phyloP scores from a whole-genome alignment of 2,329 filamentous ascomycete species.

The Rachicladosporium sp. region DNA sequence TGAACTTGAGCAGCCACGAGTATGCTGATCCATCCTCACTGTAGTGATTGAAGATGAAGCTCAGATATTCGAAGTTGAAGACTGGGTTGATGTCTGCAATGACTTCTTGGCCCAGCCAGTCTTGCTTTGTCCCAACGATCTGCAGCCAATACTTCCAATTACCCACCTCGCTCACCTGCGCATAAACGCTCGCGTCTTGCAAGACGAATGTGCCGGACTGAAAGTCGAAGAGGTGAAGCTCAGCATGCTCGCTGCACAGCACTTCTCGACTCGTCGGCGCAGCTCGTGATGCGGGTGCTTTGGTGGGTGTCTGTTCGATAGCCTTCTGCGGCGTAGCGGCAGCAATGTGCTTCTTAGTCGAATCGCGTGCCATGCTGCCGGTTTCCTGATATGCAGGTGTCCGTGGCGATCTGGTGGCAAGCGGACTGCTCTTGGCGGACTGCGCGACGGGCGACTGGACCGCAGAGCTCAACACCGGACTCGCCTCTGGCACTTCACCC shows the following conservation, averaged over 20 bases:
- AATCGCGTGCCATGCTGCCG: constrained; percentile 19
- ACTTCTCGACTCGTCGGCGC: constrained; percentile 60
- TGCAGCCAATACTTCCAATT: constrained; percentile 95
- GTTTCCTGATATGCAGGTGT: constrained; percentile 7
- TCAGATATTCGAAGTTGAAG: constrained; percentile 98
- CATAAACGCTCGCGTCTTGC: constrained; percentile 62
- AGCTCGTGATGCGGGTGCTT: constrained; percentile 47
- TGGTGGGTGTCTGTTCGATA: constrained; percentile 34
- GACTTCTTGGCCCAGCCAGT: constrained; percentile 79
- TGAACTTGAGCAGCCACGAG: constrained; percentile 91
- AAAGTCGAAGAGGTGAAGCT: constrained; percentile 91
- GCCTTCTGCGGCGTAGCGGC: constrained; percentile 24
- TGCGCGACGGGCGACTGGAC: constrained; percentile 21
- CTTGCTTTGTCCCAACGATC: constrained; percentile 59
- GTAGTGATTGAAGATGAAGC: constrained; percentile 98
- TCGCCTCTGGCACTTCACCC: constrained; percentile 47
- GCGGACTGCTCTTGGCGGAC: background rate
- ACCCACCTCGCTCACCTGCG: constrained; percentile 73
- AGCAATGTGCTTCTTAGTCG: constrained; percentile 14
- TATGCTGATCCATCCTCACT: constrained; percentile 76
- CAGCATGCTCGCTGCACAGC: constrained; percentile 61
- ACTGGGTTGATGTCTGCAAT: constrained; percentile 91
- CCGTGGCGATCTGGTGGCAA: constrained; percentile 1
- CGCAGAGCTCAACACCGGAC: constrained; percentile 41
- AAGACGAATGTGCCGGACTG: constrained; percentile 71